Conservation (phyloP, 768 basidiomycete species). For the Psilocybe subaeruginosa region DNA sequence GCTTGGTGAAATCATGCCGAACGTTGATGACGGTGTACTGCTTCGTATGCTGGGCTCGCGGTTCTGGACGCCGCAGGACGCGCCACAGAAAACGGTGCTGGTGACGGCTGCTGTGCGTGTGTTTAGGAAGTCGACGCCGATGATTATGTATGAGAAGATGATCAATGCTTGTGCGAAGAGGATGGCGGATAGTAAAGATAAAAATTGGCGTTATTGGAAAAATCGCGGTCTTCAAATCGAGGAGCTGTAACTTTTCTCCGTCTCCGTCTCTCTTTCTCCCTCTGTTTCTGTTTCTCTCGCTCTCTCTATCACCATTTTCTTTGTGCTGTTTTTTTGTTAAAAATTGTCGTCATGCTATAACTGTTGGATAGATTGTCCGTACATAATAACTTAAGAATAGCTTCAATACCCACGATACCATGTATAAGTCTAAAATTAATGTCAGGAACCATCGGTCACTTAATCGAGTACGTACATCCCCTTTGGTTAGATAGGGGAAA, state of each 20-base stretch:
- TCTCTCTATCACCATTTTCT: neutral
- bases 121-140: neutral
- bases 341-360: too few species aligned
- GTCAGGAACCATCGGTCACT: too few species aligned
- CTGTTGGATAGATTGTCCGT: too few species aligned
- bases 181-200: neutral
- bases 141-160: constrained; percentile 12
- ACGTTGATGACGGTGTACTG: constrained; percentile 11
- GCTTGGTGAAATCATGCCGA: neutral
- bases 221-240: neutral
- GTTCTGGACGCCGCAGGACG: constrained; percentile 13
- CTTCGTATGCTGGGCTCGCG: constrained; percentile 21
- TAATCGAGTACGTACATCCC: too few species aligned
- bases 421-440: too few species aligned
- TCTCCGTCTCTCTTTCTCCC: neutral
- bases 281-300: neutral
- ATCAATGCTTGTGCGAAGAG: constrained; percentile 4
- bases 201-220: neutral
- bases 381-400: too few species aligned
- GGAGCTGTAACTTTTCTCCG: neutral
- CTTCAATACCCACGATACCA: too few species aligned
- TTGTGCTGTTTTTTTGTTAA: too few species aligned
- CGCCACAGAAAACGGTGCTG: neutral
- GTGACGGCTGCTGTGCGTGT: constrained; percentile 8
- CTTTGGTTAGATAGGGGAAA: too few species aligned